Evolutionary conservation across 2,329 filamentous ascomycete species (phyloP), one percentile per base, ranked within the genome.

Genomic region (Fusarium redolens): DNA sequence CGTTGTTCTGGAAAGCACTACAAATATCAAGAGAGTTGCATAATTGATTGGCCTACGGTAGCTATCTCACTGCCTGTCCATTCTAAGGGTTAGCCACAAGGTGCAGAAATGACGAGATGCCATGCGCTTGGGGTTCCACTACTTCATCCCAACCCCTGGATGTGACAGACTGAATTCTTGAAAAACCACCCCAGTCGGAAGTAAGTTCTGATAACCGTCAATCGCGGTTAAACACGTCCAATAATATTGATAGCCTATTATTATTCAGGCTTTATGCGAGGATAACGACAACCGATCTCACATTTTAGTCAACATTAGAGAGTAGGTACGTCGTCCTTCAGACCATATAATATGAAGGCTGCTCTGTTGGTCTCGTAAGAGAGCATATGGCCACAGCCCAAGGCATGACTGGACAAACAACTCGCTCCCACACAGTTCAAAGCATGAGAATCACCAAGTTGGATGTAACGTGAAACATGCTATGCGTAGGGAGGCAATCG

Each of bases 51-150:
- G 62, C 33, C 61, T 37, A 37, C 37, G 45, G 38, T 48, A 52
- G 45, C 58, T 61, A 63, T 57, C 65, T 61, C 37, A 52, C 48
- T 40, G 54, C 66, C 37, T 45, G 65, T 62, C 61, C 62, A 68
- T 57, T 45, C 14, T 60, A 64, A 64, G 51, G 56, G 50, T 68
- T 64, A 59, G 43, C 50, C 47, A 61, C 50, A 55, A 65, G 61
- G 61, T 60, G 63, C 67, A 75, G 61, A 62, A 68, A 73, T 77
- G 75, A 76, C 74, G 72, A 75, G 72, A 77, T 77, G 56, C 17
- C 59, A 72, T 75, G 73, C 66, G 64, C 65, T 47, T 47, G 48
- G 44, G 48, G 71, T 77, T 74, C 68, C 75, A 77, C 65, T 61
- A 56, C 71, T 73, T 73, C 71, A 61, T 68, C 67, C 51, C 47